Evolutionary conservation across 495 filamentous ascomycete genomes (phyloP), one percentile per base, ranked within the genome.

Genomic region (Xylaria bambusicola): DNA sequence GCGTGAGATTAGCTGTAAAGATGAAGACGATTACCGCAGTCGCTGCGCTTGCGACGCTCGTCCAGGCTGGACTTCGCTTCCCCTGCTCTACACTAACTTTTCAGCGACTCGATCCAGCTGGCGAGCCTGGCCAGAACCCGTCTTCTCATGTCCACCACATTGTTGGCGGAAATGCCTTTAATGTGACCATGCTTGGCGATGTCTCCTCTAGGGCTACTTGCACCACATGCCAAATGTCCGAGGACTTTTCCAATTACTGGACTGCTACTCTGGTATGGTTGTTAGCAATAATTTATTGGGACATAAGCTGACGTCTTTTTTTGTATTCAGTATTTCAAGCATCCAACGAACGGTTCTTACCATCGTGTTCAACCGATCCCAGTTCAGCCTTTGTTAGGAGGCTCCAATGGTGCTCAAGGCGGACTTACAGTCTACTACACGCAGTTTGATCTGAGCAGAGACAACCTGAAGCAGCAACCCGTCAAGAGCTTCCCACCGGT

Each of bases 401-500:
- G 68, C 71, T 21, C 75, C 71, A 26, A 69, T 79, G 50, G 74
- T 73, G 26, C 69, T 70, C 66, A 77, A 52, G 80, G 80, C 10
- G 80, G 80, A 49, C 77, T 82, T 72, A 82, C 80, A 9, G 69
- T 81, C 27, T 82, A 82, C 70, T 82, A 81, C 54, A 81, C 80
- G 6, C 77, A 81, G 65, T 77, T 78, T 52, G 72, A 79, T 60
- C 73, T 76, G 38, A 74, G 70, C 3, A 74, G 78, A 58, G 75
- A 66, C 17, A 76, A 78, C 58, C 53, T 68, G 7, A 75, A 77
- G 70, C 52, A 54, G 13, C 52, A 54, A 9, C 52, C 52, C 7
- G 79, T 82, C 52, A 81, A 75, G 5, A 66, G 73, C 9, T 82
- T 82, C 70, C 72, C 73, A 64, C 79, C 78, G 18, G 78, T 79